Percentiles rank a stretch among this genome's conserved stretches.
phyloP scores from a whole-genome alignment of 1,284 basidiomycete species.

The Pseudozyma thailandica region DNA sequence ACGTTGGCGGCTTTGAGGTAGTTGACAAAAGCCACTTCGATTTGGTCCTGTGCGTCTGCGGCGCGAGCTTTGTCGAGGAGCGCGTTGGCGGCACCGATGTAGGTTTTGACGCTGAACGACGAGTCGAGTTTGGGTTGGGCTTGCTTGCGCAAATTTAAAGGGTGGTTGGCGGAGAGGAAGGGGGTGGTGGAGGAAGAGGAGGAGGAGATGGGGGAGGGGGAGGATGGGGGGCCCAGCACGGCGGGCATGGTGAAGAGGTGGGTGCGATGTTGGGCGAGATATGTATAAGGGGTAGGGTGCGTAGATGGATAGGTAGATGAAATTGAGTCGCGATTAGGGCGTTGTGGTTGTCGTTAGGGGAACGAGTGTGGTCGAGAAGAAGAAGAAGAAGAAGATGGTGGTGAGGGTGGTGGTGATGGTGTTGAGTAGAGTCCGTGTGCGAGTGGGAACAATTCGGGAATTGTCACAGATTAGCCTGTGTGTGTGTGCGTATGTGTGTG shows the following conservation, averaged over 20 bases:
- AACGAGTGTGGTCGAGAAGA: too few species aligned
- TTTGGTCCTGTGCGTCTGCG: conserved; percentile 61
- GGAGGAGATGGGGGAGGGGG: neutral
- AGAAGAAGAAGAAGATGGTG: neutral
- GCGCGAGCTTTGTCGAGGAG: conserved; percentile 66
- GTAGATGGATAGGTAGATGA: too few species aligned
- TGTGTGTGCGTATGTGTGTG: neutral
- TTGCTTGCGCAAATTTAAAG: conserved; percentile 62
- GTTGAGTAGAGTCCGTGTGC: too few species aligned
- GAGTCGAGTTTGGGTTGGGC: conserved; percentile 59
- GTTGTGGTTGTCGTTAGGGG: too few species aligned
- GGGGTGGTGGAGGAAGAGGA: conserved; percentile 16
- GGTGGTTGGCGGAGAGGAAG: conserved; percentile 61
- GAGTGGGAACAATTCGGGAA: neutral
- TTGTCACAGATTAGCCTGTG: too few species aligned
- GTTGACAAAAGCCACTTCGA: conserved; percentile 67
- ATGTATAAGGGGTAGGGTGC: too few species aligned
- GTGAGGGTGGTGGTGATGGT: neutral
- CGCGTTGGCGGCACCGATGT: conserved; percentile 64
- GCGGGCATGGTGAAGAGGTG: conserved; percentile 26
- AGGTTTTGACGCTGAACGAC: conserved; percentile 63
- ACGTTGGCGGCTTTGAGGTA: conserved; percentile 66
- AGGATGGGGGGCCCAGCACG: conserved; percentile 15
- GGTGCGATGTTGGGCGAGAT: neutral
- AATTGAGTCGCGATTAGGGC: too few species aligned